A percentile compares a stretch with the other conserved stretches of the same genome.
Conservation (phyloP, 352 stramenopile species). For the Pythium pyrilobum region DNA sequence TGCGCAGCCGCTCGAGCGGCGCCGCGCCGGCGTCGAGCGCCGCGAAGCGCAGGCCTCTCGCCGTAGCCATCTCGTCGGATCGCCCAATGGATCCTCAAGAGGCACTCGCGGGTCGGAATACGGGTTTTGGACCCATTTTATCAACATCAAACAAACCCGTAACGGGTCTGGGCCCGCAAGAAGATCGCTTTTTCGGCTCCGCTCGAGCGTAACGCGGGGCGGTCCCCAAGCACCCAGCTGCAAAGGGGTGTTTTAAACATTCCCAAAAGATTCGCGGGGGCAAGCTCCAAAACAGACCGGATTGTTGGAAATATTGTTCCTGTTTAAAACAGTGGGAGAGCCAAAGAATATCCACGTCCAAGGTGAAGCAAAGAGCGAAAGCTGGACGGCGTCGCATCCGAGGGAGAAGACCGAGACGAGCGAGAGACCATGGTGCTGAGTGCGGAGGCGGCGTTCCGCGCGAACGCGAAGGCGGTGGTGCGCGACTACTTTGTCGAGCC, state of each 20-base stretch:
- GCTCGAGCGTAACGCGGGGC: neutral
- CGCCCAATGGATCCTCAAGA: constrained; percentile 7
- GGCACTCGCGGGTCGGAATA: neutral
- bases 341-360: constrained; percentile 5
- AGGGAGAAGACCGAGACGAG: neutral
- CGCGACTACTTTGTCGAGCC: constrained; percentile 86
- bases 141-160: neutral
- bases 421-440: constrained; percentile 40
- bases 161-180: neutral
- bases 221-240: neutral
- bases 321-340: constrained; percentile 2
- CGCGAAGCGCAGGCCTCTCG: constrained; percentile 5
- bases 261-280: too few relatives aligned
- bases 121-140: neutral
- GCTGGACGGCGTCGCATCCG: neutral
- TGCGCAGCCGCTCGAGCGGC: constrained; percentile 26
- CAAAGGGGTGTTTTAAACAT: constrained; percentile 1
- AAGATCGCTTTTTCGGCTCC: constrained; percentile 12
- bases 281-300: too few relatives aligned
- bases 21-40: neutral
- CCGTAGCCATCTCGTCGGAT: neutral
- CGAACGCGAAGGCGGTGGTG: constrained; percentile 74
- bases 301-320: too few relatives aligned
- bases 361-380: constrained; percentile 13
- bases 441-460: constrained; percentile 63